Evolutionary conservation across 176 grass and related monocot genomes (phyloP), one percentile per base, ranked within the genome.

Genomic region (Pontederia paniculata): DNA sequence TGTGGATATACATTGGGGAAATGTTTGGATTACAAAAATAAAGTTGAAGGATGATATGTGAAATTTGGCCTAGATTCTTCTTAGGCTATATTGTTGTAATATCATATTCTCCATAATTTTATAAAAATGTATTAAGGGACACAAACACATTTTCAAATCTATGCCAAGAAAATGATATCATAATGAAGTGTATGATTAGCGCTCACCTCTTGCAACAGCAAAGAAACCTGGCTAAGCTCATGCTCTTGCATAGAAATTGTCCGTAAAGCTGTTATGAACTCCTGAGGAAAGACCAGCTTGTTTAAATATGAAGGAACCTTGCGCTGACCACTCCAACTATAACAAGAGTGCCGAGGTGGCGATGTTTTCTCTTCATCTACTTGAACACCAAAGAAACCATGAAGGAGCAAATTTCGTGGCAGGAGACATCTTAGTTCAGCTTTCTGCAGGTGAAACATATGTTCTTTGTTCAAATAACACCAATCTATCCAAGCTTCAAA

Each of bases 181-280:
- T 10, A 55, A 12, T 13, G n/a, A 23, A 12, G 50, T 48, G 16
- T 68, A 44, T 15, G 55, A 25, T 59, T 70, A 51, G 25, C 12
- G 23, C 66, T 63, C 63, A 96, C 90, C 76, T 89, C 77, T 54
- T 44, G 78, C 58, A 96, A 62, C 44, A 96, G 49, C 21, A 70
- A 89, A 67, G 73, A 65, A 28, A 83, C 76, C 52, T 70, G 57
- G 56, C 83, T 74, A 62, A 96, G 64, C 52, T 96, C 79, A 68
- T 83, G 55, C 63, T 96, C 85, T 81, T 96, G 74, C 90, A 96
- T 86, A n/a, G 90, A 71, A 74, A 96, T 76, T 0, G 90, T 96
- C 22, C 90, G 76, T 1, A 96, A 65, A 12, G 82, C 72, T 60
- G 62, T 57, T 20, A 89, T 60, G 69, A 96, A 96, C 53, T 89